phyloP scores from a whole-genome alignment of 2,329 filamentous ascomycete species.

The Sporothrix curviconia region DNA sequence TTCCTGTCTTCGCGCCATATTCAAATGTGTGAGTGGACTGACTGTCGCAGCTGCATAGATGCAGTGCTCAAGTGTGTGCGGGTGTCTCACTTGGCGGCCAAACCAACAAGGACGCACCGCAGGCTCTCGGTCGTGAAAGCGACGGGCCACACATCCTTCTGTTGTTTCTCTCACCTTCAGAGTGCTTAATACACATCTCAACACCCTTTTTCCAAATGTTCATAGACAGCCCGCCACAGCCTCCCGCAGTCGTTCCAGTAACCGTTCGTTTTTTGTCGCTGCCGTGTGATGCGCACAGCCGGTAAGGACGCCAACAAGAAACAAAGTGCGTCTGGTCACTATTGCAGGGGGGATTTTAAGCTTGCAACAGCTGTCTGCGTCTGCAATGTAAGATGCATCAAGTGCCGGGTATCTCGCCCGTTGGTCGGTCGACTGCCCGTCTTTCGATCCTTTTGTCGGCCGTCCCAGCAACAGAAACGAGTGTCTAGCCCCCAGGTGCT shows the following conservation, averaged over 20 bases:
- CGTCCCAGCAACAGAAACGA: background rate
- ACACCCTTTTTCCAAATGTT: background rate
- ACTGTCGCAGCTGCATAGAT: background rate
- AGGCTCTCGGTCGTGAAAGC: background rate
- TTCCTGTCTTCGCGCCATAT: background rate
- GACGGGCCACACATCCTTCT: background rate
- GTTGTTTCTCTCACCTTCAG: background rate
- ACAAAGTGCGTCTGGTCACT: too few relatives aligned
- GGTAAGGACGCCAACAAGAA: too few relatives aligned
- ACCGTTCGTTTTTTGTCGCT: background rate
- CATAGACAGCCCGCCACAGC: background rate
- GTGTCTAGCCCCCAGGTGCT: too few relatives aligned
- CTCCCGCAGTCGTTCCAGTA: background rate
- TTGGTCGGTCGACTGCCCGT: background rate
- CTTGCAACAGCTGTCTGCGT: too few relatives aligned
- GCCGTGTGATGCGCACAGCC: constrained; percentile 1
- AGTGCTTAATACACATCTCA: background rate
- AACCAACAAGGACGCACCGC: background rate
- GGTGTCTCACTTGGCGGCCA: constrained; percentile 4
- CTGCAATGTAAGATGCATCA: too few relatives aligned
- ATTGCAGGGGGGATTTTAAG: too few relatives aligned
- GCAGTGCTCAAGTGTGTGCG: background rate
- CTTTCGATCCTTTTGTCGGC: background rate
- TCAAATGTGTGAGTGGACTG: too few relatives aligned
- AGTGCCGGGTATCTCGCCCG: background rate